Base-by-base conservation (phyloP, 139 green algal species). In the Gonium pectorale region DNA sequence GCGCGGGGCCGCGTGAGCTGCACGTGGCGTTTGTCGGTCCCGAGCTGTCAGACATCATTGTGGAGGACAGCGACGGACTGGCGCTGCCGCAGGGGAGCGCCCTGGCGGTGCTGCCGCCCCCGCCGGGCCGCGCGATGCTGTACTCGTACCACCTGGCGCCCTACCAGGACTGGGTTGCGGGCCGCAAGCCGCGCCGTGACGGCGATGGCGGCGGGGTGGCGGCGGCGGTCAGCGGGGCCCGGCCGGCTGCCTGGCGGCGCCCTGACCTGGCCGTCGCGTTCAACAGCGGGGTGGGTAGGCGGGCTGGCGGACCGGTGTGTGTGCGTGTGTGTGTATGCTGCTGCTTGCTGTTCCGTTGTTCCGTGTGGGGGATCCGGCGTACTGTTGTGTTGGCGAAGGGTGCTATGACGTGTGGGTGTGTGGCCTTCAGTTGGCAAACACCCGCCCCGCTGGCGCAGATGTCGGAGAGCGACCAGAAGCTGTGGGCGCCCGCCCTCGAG, bases 61-160 rank as follows among this genome's bases (percentile, higher is more conserved):
- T 74, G 38, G 69, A 81, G 29, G 69, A 86, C 21, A 56, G 31
- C 17, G 56, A 79, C 40, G 56, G 69, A 5, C 40, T 40, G 56
- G 46, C 44, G 41, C 31, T 85, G 79, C 63, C 79, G 49, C 79
- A 85, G 64, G 64, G 64, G 33, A 44, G 31, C 40, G 6, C 64
- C 0, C 64, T 67, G 11, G 33, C 79, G 13, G 1, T 3, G 8
- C 79, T 46, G n/a, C 31, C 79, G 27, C 49, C 79, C 1, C 46
- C 79, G 4, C 37, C 64, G 4, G 79, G 79, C 46, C 46, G 64
- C 2, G 35, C 54, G 64, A 24, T 85, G 63, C 79, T 78, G 27
- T 86, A 86, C 68, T 71, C 69, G 17, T 73, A 86, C 68, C 81
- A 86, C 81, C 69, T 80, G 5, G 72, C 54, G 54, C 64, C 81